Conservation (phyloP, 495 filamentous ascomycete species). For the Lepidopterella palustris region DNA sequence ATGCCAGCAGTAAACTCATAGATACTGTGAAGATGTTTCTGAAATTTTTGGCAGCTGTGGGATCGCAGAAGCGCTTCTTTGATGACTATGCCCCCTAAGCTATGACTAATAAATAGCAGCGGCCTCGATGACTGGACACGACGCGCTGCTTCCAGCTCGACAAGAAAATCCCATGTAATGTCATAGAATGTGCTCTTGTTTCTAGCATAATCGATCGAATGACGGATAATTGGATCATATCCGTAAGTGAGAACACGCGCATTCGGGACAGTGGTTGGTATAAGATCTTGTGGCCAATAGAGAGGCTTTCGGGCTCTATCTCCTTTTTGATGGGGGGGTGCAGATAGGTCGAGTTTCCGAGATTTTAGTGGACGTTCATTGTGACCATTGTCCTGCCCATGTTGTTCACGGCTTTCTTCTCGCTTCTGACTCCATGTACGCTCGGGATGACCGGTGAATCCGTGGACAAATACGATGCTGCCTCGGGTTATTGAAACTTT, state of each 20-base stretch:
- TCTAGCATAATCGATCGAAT: slow-evolving; percentile 18
- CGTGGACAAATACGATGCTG: slow-evolving; percentile 12
- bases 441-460: slow-evolving; percentile 12
- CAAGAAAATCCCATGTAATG: slow-evolving; percentile 35
- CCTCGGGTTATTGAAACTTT: not conserved
- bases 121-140: slow-evolving; percentile 30
- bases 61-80: slow-evolving; percentile 39
- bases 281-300: slow-evolving; percentile 30
- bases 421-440: slow-evolving; percentile 7
- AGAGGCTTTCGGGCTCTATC: not conserved
- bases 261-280: slow-evolving; percentile 32
- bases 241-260: slow-evolving; percentile 38
- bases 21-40: slow-evolving; percentile 24
- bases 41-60: slow-evolving; percentile 4
- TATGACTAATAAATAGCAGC: slow-evolving; percentile 45
- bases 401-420: not conserved
- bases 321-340: not conserved
- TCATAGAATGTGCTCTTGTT: slow-evolving; percentile 36
- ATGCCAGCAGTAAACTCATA: slow-evolving; percentile 37
- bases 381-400: not conserved
- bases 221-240: slow-evolving; percentile 38
- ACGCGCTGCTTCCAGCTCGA: slow-evolving; percentile 33
- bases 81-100: slow-evolving; percentile 47
- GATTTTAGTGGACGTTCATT: not conserved
- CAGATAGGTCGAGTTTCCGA: not conserved